Evolutionary conservation across 1,139 yeast genomes (phyloP), one percentile per base, ranked within the genome.

Genomic region (Groenewaldozyma sp.): DNA sequence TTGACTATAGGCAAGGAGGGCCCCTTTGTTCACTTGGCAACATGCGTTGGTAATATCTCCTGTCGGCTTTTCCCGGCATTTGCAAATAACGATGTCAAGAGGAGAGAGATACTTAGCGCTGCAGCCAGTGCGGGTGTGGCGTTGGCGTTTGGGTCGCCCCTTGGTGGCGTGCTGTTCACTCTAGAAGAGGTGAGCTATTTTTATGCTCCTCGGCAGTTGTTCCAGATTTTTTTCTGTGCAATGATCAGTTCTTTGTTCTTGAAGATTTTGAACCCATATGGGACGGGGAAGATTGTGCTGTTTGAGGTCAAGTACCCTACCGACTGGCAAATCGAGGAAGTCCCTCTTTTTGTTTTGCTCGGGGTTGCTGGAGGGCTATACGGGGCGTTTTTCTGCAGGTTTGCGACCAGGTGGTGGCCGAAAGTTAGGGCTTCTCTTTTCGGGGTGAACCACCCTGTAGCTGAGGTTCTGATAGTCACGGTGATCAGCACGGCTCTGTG

Each of bases 61-160:
- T 65, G 78, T 34, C 63, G 82, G 35, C 52, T 70, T 27, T 76
- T 76, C 50, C 65, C 70, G 2, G 70, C 65, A 48, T 73, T 73
- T 42, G 58, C 68, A 42, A 56, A 63, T 10, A 75, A 75, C 48
- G 81, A 75, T 39, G 60, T 74, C 20, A 67, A 74, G 47, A 67
- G 75, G 43, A 68, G 80, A 45, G 81, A 76, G 50, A 67, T 78
- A 1, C 55, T 78, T 31, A 70, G 79, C 3, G 82, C 84, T 0
- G 73, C 81, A 11, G 78, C 82, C 1, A 71, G 76, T 39, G 79
- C 82, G 9, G 84, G 84, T 4, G 82, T 78, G 9, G 80, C 83
- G 3, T 66, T 78, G 20, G 82, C 84, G 1, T 78, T 78, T 61
- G 84, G 83, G 0, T 71, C 78, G 2, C 84, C 84, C 1, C 62